phyloP scores from a whole-genome alignment of 2,329 filamentous ascomycete genomes.

The Monosporascus ibericus region DNA sequence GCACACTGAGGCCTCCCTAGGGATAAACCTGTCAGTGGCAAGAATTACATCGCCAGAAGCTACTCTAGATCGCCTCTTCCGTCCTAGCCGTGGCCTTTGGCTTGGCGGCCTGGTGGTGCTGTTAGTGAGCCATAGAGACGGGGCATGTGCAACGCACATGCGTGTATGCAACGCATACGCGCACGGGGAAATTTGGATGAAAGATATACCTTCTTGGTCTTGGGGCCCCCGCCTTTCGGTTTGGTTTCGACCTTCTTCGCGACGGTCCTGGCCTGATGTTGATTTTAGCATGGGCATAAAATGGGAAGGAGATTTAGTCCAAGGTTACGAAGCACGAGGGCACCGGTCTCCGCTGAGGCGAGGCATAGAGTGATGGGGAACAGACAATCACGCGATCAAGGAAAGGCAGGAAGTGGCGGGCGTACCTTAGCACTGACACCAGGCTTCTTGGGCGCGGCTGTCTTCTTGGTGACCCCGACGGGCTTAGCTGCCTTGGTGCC shows the following conservation, averaged over 20 bases:
- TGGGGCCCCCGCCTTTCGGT: conserved; percentile 11
- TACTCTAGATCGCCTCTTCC: too few species aligned
- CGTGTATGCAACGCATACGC: not conserved
- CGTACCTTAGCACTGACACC: conserved; percentile 24
- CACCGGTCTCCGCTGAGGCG: too few species aligned
- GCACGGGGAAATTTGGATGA: not conserved
- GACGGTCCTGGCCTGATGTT: conserved; percentile 22
- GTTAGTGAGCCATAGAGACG: too few species aligned
- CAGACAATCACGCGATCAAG: not conserved
- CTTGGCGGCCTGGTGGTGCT: too few species aligned
- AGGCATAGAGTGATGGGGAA: too few species aligned
- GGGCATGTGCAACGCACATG: not conserved
- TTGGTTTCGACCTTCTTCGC: conserved; percentile 24
- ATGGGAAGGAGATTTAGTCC: not conserved
- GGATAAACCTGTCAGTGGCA: too few species aligned
- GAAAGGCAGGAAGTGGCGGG: not conserved
- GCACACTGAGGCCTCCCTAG: too few species aligned
- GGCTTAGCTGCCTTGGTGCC: conserved; percentile 23
- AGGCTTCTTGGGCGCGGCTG: conserved; percentile 24
- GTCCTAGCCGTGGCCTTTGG: too few species aligned
- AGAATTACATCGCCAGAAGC: too few species aligned
- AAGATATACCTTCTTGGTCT: conserved; percentile 18
- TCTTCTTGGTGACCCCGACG: conserved; percentile 27
- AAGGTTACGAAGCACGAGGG: too few species aligned
- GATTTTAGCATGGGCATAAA: conserved; percentile 16